Evolutionary conservation across 768 basidiomycete species (phyloP), one percentile per base, ranked within the genome.

Genomic region (Podaxis sp.): DNA sequence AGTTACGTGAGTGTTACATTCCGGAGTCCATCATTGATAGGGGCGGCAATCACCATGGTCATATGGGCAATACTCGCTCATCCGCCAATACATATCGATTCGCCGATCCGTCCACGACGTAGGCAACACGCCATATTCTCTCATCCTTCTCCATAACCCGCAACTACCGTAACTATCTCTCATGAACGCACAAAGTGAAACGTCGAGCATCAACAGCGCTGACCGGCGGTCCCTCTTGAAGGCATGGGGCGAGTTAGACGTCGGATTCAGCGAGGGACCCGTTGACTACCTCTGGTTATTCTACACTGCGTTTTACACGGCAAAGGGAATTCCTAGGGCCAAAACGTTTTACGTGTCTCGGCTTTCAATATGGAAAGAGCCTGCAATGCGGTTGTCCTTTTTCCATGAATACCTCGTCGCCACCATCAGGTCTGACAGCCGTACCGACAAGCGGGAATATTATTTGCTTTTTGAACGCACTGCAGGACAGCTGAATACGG

Each of bases 271-370:
- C 38, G 55, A 56, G 40, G 40, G 40, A 12, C 40, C 55, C 24
- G 38, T 56, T 10, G 40, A 56, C 40, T 56, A 56, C 38, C 55
- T 56, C 38, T 56, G 55, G 55, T 28, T 44, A 26, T 56, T 56
- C 55, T 56, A 56, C 22, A 41, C 55, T 15, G 55, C 55, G 17
- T 56, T 56, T 22, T 56, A 56, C 40, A 22, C 55, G 10, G 55
- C 55, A 2, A 41, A 56, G 22, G 55, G 38, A 10, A 41, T 41
- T 22, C n/a, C n/a, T 7, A 20, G 40, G 38, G 24, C 20, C 5
- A 40, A 56, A 24, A 13, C 37, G 13, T 56, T 40, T 17, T 41
- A 44, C 38, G 55, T 56, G 22, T 6, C 38, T 13, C 33, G 40
- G 15, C 55, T 44, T 26, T 12, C 55, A 22, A 56, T 56, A 15